A percentile compares a stretch with the other conserved stretches of the same genome.
Evolutionary conservation across 495 filamentous ascomycete species (phyloP).

Genomic region (Penicillium lagena): DNA sequence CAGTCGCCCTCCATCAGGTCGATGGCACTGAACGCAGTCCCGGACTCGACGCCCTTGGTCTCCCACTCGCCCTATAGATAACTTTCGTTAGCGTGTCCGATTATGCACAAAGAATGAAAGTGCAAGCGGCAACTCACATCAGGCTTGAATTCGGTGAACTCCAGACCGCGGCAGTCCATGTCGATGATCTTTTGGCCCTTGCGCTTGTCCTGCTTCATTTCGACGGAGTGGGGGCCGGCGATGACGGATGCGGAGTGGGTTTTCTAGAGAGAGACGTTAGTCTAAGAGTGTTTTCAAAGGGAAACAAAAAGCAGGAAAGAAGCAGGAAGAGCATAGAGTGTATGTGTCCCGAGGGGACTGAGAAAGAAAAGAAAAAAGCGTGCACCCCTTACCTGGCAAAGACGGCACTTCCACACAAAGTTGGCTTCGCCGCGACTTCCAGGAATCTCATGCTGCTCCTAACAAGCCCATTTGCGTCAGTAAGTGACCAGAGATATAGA

Average conservation of each 20-base stretch:
- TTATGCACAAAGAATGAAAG: not conserved
- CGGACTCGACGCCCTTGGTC: constrained; percentile 71
- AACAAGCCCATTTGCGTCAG: not conserved
- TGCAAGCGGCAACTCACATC: constrained; percentile 50
- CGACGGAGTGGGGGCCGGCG: constrained; percentile 61
- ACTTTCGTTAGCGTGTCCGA: too few relatives aligned
- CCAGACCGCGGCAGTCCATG: constrained; percentile 89
- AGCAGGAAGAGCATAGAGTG: not conserved
- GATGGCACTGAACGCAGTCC: constrained; percentile 69
- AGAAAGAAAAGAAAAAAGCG: not conserved
- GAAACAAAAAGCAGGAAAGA: not conserved
- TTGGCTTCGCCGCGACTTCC: constrained; percentile 92
- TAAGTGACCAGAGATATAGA: not conserved
- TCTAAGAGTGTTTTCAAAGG: not conserved
- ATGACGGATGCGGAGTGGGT: constrained; percentile 68
- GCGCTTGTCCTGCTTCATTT: constrained; percentile 46
- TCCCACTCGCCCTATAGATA: constrained; percentile 72
- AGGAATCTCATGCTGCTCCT: constrained; percentile 84
- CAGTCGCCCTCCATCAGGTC: constrained; percentile 84
- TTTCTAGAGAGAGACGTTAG: constrained; percentile 30
- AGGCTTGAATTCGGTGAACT: constrained; percentile 83
- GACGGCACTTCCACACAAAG: constrained; percentile 96
- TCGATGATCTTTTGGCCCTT: constrained; percentile 72
- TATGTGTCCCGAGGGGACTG: not conserved
- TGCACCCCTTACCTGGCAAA: constrained; percentile 61